Percentiles rank a stretch among this genome's conserved stretches.
phyloP scores from a whole-genome alignment of 148 eudicot species.

The Rhododendron kiyosumense region DNA sequence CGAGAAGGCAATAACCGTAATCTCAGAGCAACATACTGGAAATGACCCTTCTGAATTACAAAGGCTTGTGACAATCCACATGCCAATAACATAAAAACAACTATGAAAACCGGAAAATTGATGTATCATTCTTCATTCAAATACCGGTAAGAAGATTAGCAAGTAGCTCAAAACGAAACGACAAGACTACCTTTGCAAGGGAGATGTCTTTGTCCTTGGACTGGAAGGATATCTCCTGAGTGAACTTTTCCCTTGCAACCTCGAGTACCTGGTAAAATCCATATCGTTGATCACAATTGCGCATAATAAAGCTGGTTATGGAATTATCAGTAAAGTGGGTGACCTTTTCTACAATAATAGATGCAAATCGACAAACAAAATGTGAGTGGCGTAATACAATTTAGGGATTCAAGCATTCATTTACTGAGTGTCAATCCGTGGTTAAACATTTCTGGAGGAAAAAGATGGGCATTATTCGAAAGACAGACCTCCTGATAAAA shows the following conservation, averaged over 20 bases:
- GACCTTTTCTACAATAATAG: neutral
- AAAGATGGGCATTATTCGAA: neutral
- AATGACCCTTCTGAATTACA: neutral
- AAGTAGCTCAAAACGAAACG: neutral
- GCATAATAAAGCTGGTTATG: neutral
- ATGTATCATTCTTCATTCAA: no score
- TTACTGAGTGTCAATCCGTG: neutral
- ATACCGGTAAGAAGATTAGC: no score
- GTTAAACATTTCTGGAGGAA: neutral
- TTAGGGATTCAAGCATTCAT: neutral
- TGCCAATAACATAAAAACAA: neutral
- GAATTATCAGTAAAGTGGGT: neutral
- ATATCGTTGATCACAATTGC: neutral
- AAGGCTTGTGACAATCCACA: neutral
- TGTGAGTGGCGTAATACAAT: neutral
- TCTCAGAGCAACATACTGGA: neutral
- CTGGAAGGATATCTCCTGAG: slow-evolving; percentile 75
- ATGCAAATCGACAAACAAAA: neutral
- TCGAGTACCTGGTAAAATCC: slow-evolving; percentile 48
- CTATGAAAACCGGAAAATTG: no score
- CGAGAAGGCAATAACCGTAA: neutral
- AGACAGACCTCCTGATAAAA: slow-evolving; percentile 57
- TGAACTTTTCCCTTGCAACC: slow-evolving; percentile 81
- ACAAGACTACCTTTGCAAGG: slow-evolving; percentile 68
- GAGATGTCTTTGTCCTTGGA: slow-evolving; percentile 87